Conservation (phyloP, 805 yeast species). For the Wickerhamiella nectarea region DNA sequence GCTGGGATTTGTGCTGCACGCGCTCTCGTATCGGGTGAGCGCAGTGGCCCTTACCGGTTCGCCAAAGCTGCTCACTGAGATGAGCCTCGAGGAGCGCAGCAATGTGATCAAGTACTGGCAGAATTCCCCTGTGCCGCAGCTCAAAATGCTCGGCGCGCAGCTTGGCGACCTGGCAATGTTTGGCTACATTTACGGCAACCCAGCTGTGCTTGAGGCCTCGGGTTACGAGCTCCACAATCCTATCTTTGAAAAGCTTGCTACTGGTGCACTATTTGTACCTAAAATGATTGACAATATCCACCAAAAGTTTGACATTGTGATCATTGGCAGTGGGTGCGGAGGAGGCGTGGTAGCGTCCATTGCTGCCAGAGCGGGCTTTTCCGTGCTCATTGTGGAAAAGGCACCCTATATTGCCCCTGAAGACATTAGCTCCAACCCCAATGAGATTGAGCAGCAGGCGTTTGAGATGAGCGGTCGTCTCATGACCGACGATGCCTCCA, state of each 20-base stretch:
- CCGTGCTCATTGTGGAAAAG: slow-evolving; percentile 37
- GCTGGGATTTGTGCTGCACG: slow-evolving; percentile 14
- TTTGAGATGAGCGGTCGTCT: slow-evolving; percentile 32
- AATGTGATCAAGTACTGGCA: slow-evolving; percentile 30
- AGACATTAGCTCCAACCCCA: slow-evolving; percentile 30
- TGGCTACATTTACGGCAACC: slow-evolving; percentile 7
- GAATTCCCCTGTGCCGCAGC: slow-evolving; percentile 28
- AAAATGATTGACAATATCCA: slow-evolving; percentile 1
- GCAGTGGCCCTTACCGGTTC: slow-evolving; percentile 19
- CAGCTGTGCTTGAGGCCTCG: not conserved
- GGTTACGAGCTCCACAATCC: slow-evolving; percentile 11
- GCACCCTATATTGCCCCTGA: slow-evolving; percentile 31
- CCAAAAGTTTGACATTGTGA: slow-evolving; percentile 28
- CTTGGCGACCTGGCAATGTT: slow-evolving; percentile 20
- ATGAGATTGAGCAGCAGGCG: slow-evolving; percentile 26
- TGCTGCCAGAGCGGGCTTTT: slow-evolving; percentile 32
- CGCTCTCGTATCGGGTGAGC: slow-evolving; percentile 17
- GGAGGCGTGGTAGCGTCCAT: slow-evolving; percentile 41
- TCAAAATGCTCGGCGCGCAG: slow-evolving; percentile 28
- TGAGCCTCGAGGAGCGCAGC: slow-evolving; percentile 24
- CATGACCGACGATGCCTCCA: slow-evolving; percentile 27
- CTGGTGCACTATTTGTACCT: slow-evolving; percentile 1
- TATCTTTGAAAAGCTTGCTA: slow-evolving; percentile 3
- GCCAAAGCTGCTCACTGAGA: slow-evolving; percentile 17
- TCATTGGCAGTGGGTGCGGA: slow-evolving; percentile 42